Evolutionary conservation across 1,284 basidiomycete genomes (phyloP), one percentile per base, ranked within the genome.

Genomic region (Puccinia brachypodii): DNA sequence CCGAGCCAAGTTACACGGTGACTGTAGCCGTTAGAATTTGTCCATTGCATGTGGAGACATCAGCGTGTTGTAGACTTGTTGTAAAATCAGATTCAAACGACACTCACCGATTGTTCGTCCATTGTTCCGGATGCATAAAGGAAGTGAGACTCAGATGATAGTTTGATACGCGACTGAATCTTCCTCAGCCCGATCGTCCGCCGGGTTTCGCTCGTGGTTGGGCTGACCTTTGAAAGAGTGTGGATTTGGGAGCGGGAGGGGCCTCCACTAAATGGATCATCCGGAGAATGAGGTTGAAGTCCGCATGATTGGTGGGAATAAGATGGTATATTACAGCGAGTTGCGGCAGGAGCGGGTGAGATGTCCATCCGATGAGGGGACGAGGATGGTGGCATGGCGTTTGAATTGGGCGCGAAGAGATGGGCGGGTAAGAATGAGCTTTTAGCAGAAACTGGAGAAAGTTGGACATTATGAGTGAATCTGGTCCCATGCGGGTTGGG

Each of bases 291-390:
- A 79, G 66, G 66, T 14, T 25, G 62, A 16, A 38, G 40, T 16
- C 22, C 33, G 66, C 19, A 53, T 71, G 31, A 64, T 66, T 25
- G 62, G 62, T 47, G 50, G 28, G 50, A 38, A 38, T 56, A 50
- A 47, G 64, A 79, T 6, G 47, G 33, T 56, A 56, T 38, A 53
- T 36, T 28, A 14, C 42, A 71, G 6, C 75, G 58, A 76, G 56
- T 22, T 42, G 38, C 14, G 14, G 22, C 14, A 2, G 36, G 44
- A 22, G 76, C 64, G 31, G 76, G 76, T 6, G 76, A 79, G 36
- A 79, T 79, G 40, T 79, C 76, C 76, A 79, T 79, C 28, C 76
- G 76, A 60, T 79, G 66, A n/a, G 76, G 76, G 25, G 76, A 79
- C 38, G 66, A 79, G 31, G 76, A 79, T 7, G 66, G 66, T 0